These are phyloP conservation scores for Barnettozyma populi DNA, from an alignment of 805 yeast genomes.

Conservation along the genomic window DNA sequence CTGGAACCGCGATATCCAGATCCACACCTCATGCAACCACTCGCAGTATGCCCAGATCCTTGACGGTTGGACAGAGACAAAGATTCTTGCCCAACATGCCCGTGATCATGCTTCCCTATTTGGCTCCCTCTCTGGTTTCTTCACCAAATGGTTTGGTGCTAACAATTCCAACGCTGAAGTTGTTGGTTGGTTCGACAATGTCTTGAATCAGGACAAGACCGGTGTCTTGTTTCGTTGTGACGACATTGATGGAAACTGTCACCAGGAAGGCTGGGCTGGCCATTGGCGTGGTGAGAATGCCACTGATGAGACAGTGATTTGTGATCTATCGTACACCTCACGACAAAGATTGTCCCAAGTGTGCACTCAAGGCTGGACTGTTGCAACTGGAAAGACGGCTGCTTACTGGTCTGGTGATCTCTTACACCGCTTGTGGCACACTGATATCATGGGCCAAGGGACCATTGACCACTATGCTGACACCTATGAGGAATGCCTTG, in stretches of 20 bases:
- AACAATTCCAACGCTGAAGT: constrained; percentile 32
- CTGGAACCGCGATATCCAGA: constrained; percentile 18
- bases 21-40: constrained; percentile 18
- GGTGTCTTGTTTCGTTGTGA: constrained; percentile 35
- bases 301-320: constrained; percentile 35
- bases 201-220: constrained; percentile 30
- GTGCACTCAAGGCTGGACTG: constrained; percentile 33
- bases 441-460: constrained; percentile 28
- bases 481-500: constrained; percentile 29
- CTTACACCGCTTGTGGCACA: constrained; percentile 35
- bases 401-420: constrained; percentile 33
- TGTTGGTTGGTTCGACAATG: constrained; percentile 30
- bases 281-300: constrained; percentile 33
- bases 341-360: constrained; percentile 28
- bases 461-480: constrained; percentile 34
- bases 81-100: constrained; percentile 30
- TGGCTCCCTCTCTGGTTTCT: constrained; percentile 30
- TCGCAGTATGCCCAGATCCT: constrained; percentile 15
- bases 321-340: constrained; percentile 33
- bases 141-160: constrained; percentile 34
- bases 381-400: constrained; percentile 21
- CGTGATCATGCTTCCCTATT: constrained; percentile 30
- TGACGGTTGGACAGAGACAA: constrained; percentile 29
- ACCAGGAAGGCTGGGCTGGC: constrained; percentile 33
- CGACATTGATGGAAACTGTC: constrained; percentile 33